These are phyloP conservation scores for Eimeria praecox DNA, from an alignment of 169 alveolate genomes.

Conservation along the genomic window DNA sequence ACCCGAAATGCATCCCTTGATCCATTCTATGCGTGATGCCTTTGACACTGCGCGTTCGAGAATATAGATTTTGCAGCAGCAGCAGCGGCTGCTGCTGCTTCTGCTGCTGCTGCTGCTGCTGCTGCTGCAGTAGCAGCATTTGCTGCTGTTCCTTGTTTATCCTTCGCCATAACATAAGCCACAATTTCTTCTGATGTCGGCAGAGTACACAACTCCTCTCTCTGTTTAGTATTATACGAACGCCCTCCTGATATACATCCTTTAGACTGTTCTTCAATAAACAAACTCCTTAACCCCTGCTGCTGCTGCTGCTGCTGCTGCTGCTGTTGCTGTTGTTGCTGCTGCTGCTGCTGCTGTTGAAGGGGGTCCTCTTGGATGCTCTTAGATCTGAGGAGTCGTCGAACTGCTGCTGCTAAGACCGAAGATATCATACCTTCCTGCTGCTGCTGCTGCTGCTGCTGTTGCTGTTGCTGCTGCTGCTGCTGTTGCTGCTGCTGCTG, in stretches of 20 bases:
- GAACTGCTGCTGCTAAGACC: background rate
- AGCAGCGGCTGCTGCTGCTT: background rate
- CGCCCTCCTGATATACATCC: background rate
- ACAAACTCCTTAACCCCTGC: background rate
- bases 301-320: background rate
- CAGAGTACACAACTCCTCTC: background rate
- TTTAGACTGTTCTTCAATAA: too few species aligned
- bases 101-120: conserved; percentile 44
- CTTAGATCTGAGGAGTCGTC: background rate
- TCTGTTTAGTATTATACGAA: background rate
- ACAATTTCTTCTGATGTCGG: conserved; percentile 24
- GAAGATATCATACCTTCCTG: background rate
- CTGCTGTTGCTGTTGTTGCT: conserved; percentile 26
- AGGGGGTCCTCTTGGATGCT: background rate
- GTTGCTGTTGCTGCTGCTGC: background rate
- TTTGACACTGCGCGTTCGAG: background rate
- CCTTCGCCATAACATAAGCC: conserved; percentile 26
- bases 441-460: background rate
- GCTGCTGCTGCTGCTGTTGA: conserved; percentile 1
- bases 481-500: background rate
- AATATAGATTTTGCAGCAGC: background rate
- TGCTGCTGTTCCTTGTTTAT: background rate
- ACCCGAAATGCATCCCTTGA: too few species aligned
- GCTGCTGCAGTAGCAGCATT: conserved; percentile 27
- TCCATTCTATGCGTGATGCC: background rate